Conservation (phyloP, 495 filamentous ascomycete genomes). For the Aspergillus homomorphus region DNA sequence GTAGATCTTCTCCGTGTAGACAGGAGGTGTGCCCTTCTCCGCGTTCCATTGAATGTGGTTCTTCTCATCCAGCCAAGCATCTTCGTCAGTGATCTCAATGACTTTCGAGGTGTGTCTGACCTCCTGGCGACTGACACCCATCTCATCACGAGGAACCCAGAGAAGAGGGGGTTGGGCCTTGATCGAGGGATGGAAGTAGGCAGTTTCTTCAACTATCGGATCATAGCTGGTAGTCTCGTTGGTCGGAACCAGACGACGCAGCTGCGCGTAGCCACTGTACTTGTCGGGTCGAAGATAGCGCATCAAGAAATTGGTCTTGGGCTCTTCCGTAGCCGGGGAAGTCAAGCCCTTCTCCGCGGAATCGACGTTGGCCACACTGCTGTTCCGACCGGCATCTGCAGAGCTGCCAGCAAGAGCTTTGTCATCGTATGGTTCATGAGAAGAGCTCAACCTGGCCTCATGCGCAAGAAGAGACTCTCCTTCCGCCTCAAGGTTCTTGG, state of each 20-base stretch:
- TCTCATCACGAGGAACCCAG: slow-evolving; percentile 78
- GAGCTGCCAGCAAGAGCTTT: slow-evolving; percentile 21
- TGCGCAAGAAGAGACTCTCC: slow-evolving; percentile 61
- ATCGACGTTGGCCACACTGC: slow-evolving; percentile 32
- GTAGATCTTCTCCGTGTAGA: slow-evolving; percentile 68
- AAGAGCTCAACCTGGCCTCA: slow-evolving; percentile 22
- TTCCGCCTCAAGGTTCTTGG: slow-evolving; percentile 59
- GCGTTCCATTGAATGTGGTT: slow-evolving; percentile 73
- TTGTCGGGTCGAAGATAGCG: slow-evolving; percentile 79
- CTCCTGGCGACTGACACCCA: slow-evolving; percentile 77
- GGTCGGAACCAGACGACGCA: slow-evolving; percentile 70
- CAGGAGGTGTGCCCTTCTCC: slow-evolving; percentile 68
- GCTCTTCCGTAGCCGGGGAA: slow-evolving; percentile 28
- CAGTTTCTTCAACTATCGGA: slow-evolving; percentile 59
- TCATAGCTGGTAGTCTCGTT: slow-evolving; percentile 51
- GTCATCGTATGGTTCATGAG: slow-evolving; percentile 29
- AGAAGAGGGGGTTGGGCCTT: slow-evolving; percentile 62
- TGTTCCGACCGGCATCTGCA: slow-evolving; percentile 26
- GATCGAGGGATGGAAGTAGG: slow-evolving; percentile 76
- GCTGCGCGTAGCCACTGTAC: slow-evolving; percentile 65
- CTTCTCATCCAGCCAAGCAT: slow-evolving; percentile 75
- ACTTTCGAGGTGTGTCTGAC: slow-evolving; percentile 65
- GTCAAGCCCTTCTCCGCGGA: slow-evolving; percentile 38
- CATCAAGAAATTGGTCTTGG: slow-evolving; percentile 55
- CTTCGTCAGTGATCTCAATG: slow-evolving; percentile 81